These are phyloP conservation scores for Earliella scabrosa DNA, from an alignment of 1,284 basidiomycete genomes.

Conservation along the genomic window DNA sequence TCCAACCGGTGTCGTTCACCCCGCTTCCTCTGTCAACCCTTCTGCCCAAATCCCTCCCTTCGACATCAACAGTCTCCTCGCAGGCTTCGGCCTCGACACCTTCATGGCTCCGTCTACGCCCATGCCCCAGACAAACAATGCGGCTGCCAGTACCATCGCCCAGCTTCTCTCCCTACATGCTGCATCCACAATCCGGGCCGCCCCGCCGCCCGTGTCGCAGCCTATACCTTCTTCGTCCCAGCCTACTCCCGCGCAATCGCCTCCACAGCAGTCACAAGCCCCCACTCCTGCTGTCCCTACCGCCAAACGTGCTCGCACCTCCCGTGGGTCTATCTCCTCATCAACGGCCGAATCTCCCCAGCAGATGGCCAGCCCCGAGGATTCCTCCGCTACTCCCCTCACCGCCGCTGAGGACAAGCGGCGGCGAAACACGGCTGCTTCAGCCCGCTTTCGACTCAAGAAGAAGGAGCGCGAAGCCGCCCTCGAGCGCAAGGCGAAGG, in stretches of 20 bases:
- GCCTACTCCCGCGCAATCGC: constrained; percentile 9
- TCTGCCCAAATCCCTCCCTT: constrained; percentile 35
- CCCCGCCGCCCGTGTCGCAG: constrained; percentile 5
- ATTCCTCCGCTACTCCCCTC: constrained; percentile 36
- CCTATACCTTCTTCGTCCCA: constrained; percentile 23
- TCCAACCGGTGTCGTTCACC: constrained; percentile 30
- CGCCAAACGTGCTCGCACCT: constrained; percentile 56
- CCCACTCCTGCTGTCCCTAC: constrained; percentile 25
- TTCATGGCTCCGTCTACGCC: constrained; percentile 43
- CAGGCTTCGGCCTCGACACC: constrained; percentile 66
- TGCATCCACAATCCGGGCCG: constrained; percentile 30
- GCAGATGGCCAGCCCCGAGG: constrained; percentile 32
- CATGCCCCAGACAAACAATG: constrained; percentile 34
- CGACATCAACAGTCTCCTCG: constrained; percentile 61
- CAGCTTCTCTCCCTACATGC: constrained; percentile 67
- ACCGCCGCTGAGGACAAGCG: constrained; percentile 87
- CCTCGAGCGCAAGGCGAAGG: constrained; percentile 87
- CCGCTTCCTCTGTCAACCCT: constrained; percentile 1
- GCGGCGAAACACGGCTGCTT: constrained; percentile 93
- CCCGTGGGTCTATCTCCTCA: constrained; percentile 50
- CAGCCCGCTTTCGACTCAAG: constrained; percentile 97
- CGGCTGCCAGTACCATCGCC: constrained; percentile 61
- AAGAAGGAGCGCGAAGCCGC: constrained; percentile 98
- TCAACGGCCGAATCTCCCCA: constrained; percentile 29
- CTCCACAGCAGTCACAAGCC: constrained; percentile 27